These are phyloP conservation scores for Ulmus americana DNA, from an alignment of 331 rosid genomes.

Conservation along the genomic window DNA sequence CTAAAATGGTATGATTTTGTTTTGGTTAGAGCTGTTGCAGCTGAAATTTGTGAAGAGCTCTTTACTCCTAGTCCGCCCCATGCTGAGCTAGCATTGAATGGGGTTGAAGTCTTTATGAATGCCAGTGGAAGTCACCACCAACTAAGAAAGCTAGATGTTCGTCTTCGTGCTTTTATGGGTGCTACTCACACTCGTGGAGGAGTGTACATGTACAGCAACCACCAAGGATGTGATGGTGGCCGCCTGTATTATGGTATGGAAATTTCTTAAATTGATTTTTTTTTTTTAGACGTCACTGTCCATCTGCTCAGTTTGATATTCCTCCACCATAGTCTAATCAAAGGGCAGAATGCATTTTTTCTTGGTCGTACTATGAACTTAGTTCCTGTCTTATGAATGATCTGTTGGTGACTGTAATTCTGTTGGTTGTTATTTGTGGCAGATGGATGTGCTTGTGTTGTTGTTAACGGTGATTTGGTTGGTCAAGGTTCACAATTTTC, in stretches of 20 bases:
- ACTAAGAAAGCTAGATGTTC: conserved; percentile 88
- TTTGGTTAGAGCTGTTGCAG: conserved; percentile 76
- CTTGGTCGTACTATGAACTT: conserved; percentile 7
- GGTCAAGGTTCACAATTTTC: conserved; percentile 98
- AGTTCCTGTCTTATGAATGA: neutral
- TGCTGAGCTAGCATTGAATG: conserved; percentile 88
- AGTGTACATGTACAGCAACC: conserved; percentile 92
- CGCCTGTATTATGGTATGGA: conserved; percentile 86
- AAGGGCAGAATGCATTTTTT: neutral
- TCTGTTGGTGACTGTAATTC: neutral
- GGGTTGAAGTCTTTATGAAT: conserved; percentile 95
- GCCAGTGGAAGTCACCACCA: conserved; percentile 99
- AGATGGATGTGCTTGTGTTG: conserved; percentile 90
- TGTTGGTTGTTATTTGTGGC: conserved; percentile 18
- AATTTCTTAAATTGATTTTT: conserved; percentile 2
- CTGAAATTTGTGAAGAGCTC: conserved; percentile 93
- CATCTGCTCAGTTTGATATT: neutral
- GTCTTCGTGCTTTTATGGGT: conserved; percentile 77
- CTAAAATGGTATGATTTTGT: conserved; percentile 17
- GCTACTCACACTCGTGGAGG: conserved; percentile 93
- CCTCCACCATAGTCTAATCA: too few relatives aligned
- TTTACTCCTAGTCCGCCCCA: conserved; percentile 77
- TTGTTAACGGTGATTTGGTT: conserved; percentile 79
- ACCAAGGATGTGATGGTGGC: conserved; percentile 91
- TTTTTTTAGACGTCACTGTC: neutral